Percentiles rank a stretch among this genome's conserved stretches.
Evolutionary conservation across 164 flowering plant species (phyloP).

Genomic region (Vitis amurensis): DNA sequence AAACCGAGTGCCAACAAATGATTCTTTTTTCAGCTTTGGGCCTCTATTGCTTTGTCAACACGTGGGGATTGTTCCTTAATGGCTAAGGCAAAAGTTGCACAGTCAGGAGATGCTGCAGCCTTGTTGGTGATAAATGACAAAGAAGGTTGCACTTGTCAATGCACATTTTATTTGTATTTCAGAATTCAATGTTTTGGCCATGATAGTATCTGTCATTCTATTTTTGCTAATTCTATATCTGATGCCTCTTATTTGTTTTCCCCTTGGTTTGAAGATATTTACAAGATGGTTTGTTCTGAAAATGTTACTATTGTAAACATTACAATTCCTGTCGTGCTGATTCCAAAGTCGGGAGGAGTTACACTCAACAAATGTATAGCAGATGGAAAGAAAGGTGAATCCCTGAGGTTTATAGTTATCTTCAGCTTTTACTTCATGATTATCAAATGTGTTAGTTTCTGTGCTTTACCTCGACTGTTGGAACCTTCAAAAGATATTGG

Average conservation of each 20-base stretch:
- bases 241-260: not conserved
- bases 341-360: conserved; percentile 68
- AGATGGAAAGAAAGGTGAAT: conserved; percentile 53
- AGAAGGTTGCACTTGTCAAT: conserved; percentile 48
- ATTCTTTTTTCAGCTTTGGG: conserved; percentile 47
- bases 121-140: conserved; percentile 64
- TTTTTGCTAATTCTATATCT: not conserved
- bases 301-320: conserved; percentile 51
- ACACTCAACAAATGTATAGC: conserved; percentile 43
- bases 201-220: not conserved
- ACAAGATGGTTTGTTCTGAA: conserved; percentile 65
- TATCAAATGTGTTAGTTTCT: no score
- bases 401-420: not conserved
- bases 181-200: not conserved
- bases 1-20: not conserved
- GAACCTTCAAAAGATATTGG: no score
- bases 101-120: conserved; percentile 63
- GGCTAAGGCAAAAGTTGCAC: conserved; percentile 61
- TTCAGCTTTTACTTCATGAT: no score
- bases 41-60: conserved; percentile 48
- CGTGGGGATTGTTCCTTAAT: conserved; percentile 73
- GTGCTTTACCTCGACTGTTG: no score
- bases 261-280: conserved; percentile 42
- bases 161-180: not conserved
- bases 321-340: conserved; percentile 71